Percentiles rank a stretch among this genome's conserved stretches.
These are phyloP conservation scores for Fraxinus albicans DNA, from an alignment of 305 asterid species.

Conservation along the genomic window DNA sequence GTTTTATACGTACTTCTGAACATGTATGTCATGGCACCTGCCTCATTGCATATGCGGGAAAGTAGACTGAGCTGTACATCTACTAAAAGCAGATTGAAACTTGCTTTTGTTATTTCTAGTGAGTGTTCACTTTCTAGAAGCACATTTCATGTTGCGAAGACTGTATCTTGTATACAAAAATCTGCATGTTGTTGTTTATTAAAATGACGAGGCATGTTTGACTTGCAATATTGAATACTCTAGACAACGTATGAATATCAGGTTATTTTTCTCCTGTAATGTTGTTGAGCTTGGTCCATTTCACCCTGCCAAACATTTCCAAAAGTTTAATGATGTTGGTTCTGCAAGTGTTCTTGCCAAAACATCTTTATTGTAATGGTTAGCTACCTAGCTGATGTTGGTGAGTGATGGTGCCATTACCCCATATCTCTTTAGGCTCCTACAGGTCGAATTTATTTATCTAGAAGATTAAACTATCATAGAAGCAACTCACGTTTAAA, in stretches of 20 bases:
- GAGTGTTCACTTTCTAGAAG: not conserved
- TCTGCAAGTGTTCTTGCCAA: not conserved
- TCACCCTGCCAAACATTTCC: not conserved
- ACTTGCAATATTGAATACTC: not conserved
- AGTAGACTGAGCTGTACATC: not conserved
- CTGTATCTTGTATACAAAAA: not conserved
- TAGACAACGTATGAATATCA: not conserved
- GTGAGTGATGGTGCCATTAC: not conserved
- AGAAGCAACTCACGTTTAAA: too few relatives aligned
- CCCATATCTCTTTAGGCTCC: not conserved
- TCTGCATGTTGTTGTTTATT: not conserved
- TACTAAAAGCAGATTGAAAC: not conserved
- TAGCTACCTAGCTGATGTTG: not conserved
- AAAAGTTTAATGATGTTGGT: not conserved
- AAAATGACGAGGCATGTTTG: not conserved
- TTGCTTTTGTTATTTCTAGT: not conserved
- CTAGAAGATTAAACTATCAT: not conserved
- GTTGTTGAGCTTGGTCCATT: not conserved
- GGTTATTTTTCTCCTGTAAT: not conserved
- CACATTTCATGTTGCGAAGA: not conserved
- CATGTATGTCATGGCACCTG: not conserved
- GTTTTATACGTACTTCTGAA: not conserved
- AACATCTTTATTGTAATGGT: not conserved
- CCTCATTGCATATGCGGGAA: not conserved
- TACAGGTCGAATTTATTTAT: too few relatives aligned